These are phyloP conservation scores for Exserohilum turcica DNA, from an alignment of 2,329 filamentous ascomycete species.

Conservation along the genomic window DNA sequence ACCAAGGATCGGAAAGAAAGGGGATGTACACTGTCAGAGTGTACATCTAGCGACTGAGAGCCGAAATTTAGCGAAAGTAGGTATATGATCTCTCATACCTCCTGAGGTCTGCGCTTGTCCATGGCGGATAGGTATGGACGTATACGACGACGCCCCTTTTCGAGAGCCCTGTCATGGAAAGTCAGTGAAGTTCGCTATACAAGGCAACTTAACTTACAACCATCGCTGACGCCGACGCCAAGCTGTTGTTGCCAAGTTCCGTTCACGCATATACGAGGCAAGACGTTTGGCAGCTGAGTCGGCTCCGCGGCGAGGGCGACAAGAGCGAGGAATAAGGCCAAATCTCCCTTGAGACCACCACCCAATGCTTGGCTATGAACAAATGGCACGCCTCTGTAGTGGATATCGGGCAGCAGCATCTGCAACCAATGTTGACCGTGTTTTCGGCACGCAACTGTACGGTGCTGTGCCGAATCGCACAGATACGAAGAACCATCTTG, in stretches of 20 bases:
- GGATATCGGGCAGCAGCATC: conserved; percentile 34
- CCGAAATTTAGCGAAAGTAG: not conserved
- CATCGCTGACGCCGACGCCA: not conserved
- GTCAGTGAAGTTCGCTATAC: not conserved
- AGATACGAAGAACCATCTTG: conserved; percentile 27
- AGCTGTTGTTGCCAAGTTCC: conserved; percentile 23
- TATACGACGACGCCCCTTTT: conserved; percentile 36
- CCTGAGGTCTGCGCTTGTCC: not conserved
- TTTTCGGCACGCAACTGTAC: conserved; percentile 17
- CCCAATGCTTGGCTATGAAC: not conserved
- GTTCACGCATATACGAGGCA: conserved; percentile 25
- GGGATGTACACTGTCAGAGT: not conserved
- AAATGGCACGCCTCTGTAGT: conserved; percentile 3
- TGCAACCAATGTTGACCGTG: conserved; percentile 20
- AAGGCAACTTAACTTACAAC: conserved; percentile 19
- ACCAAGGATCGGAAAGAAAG: not conserved
- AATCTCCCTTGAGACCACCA: conserved; percentile 35
- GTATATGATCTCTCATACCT: not conserved
- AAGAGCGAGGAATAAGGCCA: conserved; percentile 41
- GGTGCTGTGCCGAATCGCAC: conserved; percentile 22
- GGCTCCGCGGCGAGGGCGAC: conserved; percentile 31
- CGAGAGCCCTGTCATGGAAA: conserved; percentile 19
- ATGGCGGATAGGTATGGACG: conserved; percentile 19
- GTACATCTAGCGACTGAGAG: no score
- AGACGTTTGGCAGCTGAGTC: conserved; percentile 6